Evolutionary conservation across 2,329 filamentous ascomycete genomes (phyloP), one percentile per base, ranked within the genome.

Genomic region (Endothia cerciana): DNA sequence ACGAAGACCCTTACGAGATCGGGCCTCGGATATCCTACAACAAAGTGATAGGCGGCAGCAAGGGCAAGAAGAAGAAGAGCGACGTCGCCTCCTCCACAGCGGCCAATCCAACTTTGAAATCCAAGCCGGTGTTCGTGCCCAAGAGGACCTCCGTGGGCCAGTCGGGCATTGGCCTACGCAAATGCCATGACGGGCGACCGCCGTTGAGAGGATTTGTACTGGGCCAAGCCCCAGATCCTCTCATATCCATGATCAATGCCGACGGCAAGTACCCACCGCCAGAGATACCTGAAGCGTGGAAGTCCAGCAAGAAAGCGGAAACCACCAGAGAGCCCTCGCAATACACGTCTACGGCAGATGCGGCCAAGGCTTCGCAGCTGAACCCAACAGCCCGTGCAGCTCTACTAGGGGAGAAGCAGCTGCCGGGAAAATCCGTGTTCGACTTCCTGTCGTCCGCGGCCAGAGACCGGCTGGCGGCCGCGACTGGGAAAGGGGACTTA

Each of bases 381-480:
- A 88, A 97, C 74, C 89, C 92, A 0, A 89, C 87, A 73, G 83
- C 90, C 51, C 88, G 95, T 68, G 94, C 93, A 15, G 88, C 88
- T 4, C 82, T 97, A 0, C 83, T 98, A 1, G 94, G 94, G 43
- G 94, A 97, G 78, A 83, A 87, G 47, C 85, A 87, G 43, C 81
- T 98, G 0, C 94, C 94, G 0, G 92, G 93, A 0, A 97, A 98
- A 79, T 98, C 95, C 0, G 89, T 99, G 2, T 99, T 98, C 76
- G 94, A 98, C 77, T 99, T 91, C 77, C 85, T 99, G 70, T 91
- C 91, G 0, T 83, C 92, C 0, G 85, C 91, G 41, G 88, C 91
- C 3, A 88, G 95, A 68, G 90, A 94, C 61, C 87, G 89, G 33
- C 85, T 99, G 55, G 93, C 85, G 3, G 83, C 87, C 13, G 89